Conservation (phyloP, 2,329 filamentous ascomycete species). For the Penicillium occitanis region DNA sequence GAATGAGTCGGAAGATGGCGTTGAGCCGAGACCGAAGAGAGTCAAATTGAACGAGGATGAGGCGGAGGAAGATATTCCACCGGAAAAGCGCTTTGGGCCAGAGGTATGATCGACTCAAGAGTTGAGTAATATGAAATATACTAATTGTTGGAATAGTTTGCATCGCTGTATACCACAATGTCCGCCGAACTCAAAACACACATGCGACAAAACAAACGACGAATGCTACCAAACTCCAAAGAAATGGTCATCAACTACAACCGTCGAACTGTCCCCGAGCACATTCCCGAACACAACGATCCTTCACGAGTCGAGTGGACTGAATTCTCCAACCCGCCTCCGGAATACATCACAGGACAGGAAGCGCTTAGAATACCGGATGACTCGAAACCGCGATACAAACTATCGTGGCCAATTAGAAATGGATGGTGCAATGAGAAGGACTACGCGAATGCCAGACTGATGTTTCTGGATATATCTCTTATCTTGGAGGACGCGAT, state of each 20-base stretch:
- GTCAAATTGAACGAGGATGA: constrained; percentile 57
- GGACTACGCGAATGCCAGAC: constrained; percentile 77
- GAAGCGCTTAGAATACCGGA: constrained; percentile 85
- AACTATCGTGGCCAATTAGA: constrained; percentile 87
- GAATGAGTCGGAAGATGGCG: constrained; percentile 74
- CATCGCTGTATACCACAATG: constrained; percentile 72
- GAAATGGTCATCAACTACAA: constrained; percentile 96
- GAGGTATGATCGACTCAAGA: constrained; percentile 57
- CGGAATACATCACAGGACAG: constrained; percentile 76
- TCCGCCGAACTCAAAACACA: constrained; percentile 81
- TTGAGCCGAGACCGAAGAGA: constrained; percentile 71
- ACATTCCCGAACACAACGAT: constrained; percentile 93
- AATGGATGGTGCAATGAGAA: constrained; percentile 86
- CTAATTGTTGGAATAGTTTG: constrained; percentile 46
- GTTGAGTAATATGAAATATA: background rate
- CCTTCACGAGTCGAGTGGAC: constrained; percentile 95
- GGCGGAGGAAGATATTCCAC: constrained; percentile 41
- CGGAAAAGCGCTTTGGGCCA: constrained; percentile 83
- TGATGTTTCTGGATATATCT: constrained; percentile 83
- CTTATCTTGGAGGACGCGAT: constrained; percentile 84
- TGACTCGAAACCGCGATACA: constrained; percentile 83
- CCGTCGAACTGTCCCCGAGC: constrained; percentile 75
- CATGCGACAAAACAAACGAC: constrained; percentile 90
- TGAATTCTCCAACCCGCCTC: constrained; percentile 67
- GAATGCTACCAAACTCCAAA: constrained; percentile 95